Percentiles rank a stretch among this genome's conserved stretches.
These are phyloP conservation scores for Talaromyces sp. DNA, from an alignment of 2,329 filamentous ascomycete genomes.

Conservation along the genomic window DNA sequence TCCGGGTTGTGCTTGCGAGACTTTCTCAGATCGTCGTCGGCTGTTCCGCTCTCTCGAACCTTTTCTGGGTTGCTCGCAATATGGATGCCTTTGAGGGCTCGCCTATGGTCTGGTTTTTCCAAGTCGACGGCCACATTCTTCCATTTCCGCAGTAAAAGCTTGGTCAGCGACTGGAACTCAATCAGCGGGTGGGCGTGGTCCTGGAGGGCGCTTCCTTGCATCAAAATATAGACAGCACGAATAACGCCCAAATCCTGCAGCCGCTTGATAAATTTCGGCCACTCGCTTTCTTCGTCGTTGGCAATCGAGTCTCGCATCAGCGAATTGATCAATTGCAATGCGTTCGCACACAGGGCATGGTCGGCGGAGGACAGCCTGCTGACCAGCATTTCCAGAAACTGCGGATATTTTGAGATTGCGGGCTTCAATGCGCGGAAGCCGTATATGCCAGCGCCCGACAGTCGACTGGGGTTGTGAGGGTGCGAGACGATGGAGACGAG, in stretches of 20 bases:
- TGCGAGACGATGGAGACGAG: slow-evolving; percentile 88
- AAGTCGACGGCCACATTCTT: slow-evolving; percentile 76
- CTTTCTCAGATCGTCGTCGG: slow-evolving; percentile 44
- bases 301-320: slow-evolving; percentile 87
- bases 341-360: slow-evolving; percentile 91
- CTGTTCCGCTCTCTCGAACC: slow-evolving; percentile 22
- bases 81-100: slow-evolving; percentile 80
- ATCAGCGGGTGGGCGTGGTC: slow-evolving; percentile 84
- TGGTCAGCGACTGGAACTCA: slow-evolving; percentile 89
- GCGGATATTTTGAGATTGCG: slow-evolving; percentile 81
- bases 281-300: slow-evolving; percentile 71
- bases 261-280: slow-evolving; percentile 91
- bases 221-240: slow-evolving; percentile 82
- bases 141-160: slow-evolving; percentile 83
- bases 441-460: slow-evolving; percentile 54
- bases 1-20: slow-evolving; percentile 74
- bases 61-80: slow-evolving; percentile 61
- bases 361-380: slow-evolving; percentile 88
- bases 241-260: slow-evolving; percentile 91
- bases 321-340: slow-evolving; percentile 90
- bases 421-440: slow-evolving; percentile 91
- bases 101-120: slow-evolving; percentile 79
- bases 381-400: slow-evolving; percentile 92
- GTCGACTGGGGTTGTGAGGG: slow-evolving; percentile 56
- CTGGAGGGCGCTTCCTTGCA: slow-evolving; percentile 89